Evolutionary conservation across 495 filamentous ascomycete genomes (phyloP), one percentile per base, ranked within the genome.

Genomic region (Penicillium paradoxum): DNA sequence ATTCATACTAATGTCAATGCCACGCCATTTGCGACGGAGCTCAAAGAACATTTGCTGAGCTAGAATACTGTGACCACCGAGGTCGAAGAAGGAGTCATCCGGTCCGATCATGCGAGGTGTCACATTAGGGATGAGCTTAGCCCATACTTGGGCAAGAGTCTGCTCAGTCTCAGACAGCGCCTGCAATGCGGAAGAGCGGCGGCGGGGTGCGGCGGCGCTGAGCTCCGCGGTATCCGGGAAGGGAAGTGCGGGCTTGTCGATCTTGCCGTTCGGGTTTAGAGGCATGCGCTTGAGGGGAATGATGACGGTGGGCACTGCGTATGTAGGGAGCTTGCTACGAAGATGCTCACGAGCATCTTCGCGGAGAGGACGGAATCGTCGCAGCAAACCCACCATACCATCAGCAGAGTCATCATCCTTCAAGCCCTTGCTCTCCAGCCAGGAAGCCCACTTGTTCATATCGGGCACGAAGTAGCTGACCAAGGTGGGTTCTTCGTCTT

Each of bases 381-480:
- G 77, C 39, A 89, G 63, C 67, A 82, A 72, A 65, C 68, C 82
- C 49, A 81, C 81, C 80, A 80, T 85, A 58, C 66, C 65, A 32
- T 78, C 79, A 14, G 68, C 72, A 42, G 68, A 67, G 2, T 68
- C 66, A 39, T 74, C 70, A 19, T 80, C 85, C 18, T 76, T 63
- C 15, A 80, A 58, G 9, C 74, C 76, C 41, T 79, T 75, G 38
- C 77, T 70, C 50, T 81, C 68, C 40, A 89, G 68, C 86, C 85
- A 90, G 14, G 75, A 59, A 3, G 72, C 64, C 89, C 89, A 96
- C 53, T 83, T 79, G 53, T 72, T 77, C 72, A 83, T 77, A 49
- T 95, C 85, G 0, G 91, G 91, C 0, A 97, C 91, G 51, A 97
- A 79, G 65, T 97, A 97, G 65, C 85, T 93, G 53, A 97, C 88